phyloP scores from a whole-genome alignment of 78 protist genomes.

The Isochrysis galbana region DNA sequence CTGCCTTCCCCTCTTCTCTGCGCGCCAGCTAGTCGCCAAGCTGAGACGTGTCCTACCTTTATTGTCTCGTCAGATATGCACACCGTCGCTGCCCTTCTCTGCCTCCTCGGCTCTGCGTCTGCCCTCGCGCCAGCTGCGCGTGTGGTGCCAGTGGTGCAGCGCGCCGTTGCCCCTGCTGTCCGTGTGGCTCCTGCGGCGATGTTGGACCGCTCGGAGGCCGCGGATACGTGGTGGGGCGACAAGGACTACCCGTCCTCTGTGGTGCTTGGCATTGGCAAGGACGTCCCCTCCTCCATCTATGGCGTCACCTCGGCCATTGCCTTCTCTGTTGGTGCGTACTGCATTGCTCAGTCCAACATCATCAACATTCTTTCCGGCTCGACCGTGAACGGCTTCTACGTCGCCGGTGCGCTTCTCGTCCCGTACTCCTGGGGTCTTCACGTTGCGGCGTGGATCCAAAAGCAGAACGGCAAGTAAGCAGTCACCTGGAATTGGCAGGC shows the following conservation, averaged over 20 bases:
- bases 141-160: background rate
- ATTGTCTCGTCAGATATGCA: no score
- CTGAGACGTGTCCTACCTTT: no score
- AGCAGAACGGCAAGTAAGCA: slow-evolving; percentile 18
- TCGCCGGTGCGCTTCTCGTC: background rate
- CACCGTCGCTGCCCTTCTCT: background rate
- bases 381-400: slow-evolving; percentile 11
- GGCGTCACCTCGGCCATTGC: background rate
- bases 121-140: background rate
- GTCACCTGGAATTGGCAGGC: background rate
- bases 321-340: background rate
- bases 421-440: slow-evolving; percentile 22
- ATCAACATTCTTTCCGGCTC: background rate
- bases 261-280: slow-evolving; percentile 21
- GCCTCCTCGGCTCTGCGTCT: background rate
- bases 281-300: background rate
- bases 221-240: background rate
- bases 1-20: no score
- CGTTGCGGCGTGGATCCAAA: slow-evolving; percentile 8
- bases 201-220: background rate
- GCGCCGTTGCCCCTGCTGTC: background rate
- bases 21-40: no score
- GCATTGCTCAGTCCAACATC: background rate
- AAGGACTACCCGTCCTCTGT: background rate
- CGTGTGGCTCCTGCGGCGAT: background rate